Evolutionary conservation across 805 yeast species (phyloP).

Genomic region (Clavispora carvajalis): DNA sequence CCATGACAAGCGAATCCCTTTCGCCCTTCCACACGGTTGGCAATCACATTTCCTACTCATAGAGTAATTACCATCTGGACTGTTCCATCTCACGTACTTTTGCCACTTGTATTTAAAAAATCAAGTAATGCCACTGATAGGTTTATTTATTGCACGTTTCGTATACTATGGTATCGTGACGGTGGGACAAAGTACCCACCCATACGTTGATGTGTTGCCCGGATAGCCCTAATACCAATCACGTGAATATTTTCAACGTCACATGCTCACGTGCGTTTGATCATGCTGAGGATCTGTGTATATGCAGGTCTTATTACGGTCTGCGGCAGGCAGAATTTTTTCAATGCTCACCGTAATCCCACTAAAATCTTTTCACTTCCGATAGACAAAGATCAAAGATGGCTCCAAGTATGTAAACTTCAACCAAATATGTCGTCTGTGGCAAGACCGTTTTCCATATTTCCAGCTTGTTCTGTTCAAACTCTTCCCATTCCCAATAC

Average conservation of each 20-base stretch:
- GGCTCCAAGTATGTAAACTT: constrained; percentile 18
- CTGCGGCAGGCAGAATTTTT: constrained; percentile 11
- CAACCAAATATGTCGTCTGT: not conserved
- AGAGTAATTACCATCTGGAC: too few species aligned
- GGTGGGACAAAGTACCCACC: too few species aligned
- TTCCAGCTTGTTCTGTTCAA: not conserved
- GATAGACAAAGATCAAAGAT: constrained; percentile 14
- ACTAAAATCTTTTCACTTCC: constrained; percentile 10
- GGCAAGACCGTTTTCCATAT: not conserved
- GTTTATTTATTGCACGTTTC: too few species aligned
- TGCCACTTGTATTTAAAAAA: too few species aligned
- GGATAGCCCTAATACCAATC: not conserved
- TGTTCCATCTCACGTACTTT: too few species aligned
- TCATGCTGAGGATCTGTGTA: constrained; percentile 3
- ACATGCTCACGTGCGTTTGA: constrained; percentile 6
- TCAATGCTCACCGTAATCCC: constrained; percentile 7
- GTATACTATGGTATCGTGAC: too few species aligned
- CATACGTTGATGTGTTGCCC: too few species aligned
- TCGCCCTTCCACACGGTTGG: too few species aligned
- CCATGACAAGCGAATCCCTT: too few species aligned
- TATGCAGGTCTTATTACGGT: constrained; percentile 4
- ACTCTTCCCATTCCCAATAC: not conserved
- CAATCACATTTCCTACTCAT: too few species aligned
- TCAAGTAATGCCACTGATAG: too few species aligned
- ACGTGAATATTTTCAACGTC: constrained; percentile 1